phyloP scores from a whole-genome alignment of 805 yeast genomes.

The Yarrowia divulgata region DNA sequence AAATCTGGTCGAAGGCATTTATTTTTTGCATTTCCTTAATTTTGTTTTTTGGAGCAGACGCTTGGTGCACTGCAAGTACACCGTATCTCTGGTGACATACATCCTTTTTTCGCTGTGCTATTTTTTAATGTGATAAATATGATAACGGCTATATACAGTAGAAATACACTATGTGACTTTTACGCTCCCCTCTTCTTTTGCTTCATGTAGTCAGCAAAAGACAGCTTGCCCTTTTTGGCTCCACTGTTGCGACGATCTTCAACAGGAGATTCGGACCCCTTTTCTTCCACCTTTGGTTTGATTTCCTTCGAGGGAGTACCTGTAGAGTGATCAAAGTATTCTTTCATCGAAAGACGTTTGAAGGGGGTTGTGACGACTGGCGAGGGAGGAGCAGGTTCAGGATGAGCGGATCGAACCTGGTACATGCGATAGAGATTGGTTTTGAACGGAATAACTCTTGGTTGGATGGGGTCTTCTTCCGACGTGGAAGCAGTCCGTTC shows the following conservation, averaged over 20 bases:
- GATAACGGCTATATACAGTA: constrained; percentile 15
- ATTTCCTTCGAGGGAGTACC: constrained; percentile 23
- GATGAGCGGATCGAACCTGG: constrained; percentile 5
- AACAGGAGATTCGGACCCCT: constrained; percentile 11
- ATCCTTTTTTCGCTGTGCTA: no score
- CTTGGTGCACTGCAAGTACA: no score
- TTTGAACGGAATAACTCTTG: constrained; percentile 26
- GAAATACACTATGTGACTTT: not conserved
- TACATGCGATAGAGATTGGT: constrained; percentile 19
- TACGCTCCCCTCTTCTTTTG: constrained; percentile 26
- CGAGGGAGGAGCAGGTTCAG: constrained; percentile 13
- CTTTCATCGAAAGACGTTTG: constrained; percentile 27
- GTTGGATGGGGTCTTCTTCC: constrained; percentile 17
- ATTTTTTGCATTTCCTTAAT: not conserved
- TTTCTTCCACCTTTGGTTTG: constrained; percentile 24
- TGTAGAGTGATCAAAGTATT: constrained; percentile 18
- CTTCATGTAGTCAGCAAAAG: constrained; percentile 37
- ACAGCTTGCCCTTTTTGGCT: constrained; percentile 34
- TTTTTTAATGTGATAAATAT: not conserved
- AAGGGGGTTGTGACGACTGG: constrained; percentile 10
- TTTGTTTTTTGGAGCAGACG: not conserved
- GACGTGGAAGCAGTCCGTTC: not conserved
- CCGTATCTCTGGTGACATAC: no score
- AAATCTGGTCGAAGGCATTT: constrained; percentile 37
- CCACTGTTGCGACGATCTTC: constrained; percentile 23